A percentile compares a stretch with the other conserved stretches of the same genome.
phyloP scores from a whole-genome alignment of 2,329 filamentous ascomycete species.

The Fusarium sp. region DNA sequence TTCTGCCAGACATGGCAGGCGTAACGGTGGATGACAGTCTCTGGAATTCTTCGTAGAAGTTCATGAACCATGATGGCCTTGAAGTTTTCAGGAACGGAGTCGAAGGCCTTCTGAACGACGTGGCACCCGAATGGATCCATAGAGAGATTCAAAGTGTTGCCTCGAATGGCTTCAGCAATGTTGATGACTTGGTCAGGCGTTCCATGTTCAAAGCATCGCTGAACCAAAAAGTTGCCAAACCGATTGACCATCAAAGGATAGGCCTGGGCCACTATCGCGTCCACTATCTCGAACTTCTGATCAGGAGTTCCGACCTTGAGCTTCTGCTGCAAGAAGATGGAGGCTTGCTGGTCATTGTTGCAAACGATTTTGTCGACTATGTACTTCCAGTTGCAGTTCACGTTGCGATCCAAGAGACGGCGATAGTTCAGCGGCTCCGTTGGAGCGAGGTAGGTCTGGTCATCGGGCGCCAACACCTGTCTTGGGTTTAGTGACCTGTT shows the following conservation, averaged over 20 bases:
- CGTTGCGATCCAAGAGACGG: constrained; percentile 91
- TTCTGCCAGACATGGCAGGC: constrained; percentile 99
- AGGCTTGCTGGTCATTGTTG: constrained; percentile 99
- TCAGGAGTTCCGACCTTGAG: constrained; percentile 95
- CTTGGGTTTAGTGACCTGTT: constrained; percentile 29
- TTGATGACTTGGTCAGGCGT: constrained; percentile 94
- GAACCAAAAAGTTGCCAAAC: constrained; percentile 98
- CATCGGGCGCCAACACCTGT: constrained; percentile 66
- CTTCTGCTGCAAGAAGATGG: constrained; percentile 98
- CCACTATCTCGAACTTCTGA: constrained; percentile 97
- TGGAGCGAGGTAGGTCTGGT: constrained; percentile 84
- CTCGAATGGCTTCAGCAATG: constrained; percentile 93
- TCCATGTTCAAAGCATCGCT: constrained; percentile 98
- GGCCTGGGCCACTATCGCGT: constrained; percentile 93
- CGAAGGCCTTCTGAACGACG: constrained; percentile 98
- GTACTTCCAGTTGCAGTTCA: constrained; percentile 99
- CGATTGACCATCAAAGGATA: constrained; percentile 98
- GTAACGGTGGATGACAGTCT: constrained; percentile 98
- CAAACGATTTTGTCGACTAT: constrained; percentile 99
- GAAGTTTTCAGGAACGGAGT: constrained; percentile 96
- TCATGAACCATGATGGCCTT: constrained; percentile 99
- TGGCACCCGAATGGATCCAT: constrained; percentile 99
- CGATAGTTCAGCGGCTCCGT: constrained; percentile 97
- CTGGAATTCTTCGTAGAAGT: constrained; percentile 91
- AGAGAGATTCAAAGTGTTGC: constrained; percentile 91